Base-by-base conservation (phyloP, 2,329 filamentous ascomycete genomes). In the Aspergillus pseudoviridinutans region DNA sequence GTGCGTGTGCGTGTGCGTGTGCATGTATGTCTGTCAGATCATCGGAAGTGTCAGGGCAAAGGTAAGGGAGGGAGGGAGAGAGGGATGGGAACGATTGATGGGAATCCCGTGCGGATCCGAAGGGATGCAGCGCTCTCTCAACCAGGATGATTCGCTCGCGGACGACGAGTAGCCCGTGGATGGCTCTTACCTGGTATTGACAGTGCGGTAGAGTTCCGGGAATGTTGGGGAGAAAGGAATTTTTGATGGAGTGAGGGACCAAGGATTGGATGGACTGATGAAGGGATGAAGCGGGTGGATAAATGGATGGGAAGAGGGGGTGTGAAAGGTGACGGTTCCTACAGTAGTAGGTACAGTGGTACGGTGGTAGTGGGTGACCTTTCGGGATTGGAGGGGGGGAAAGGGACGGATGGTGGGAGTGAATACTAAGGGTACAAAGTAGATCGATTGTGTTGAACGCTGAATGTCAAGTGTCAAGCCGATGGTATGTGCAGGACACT, bases 231-330 rank as follows among this genome's bases (percentile, higher is more conserved):
- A 35, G 49, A 17, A 24, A 46, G 44, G 53, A 55, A 55, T 17
- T 38, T 35, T 7, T 17, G 32, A 55, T 53, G 50, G 44, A 53
- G 55, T 12, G 44, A 54, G 53, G 38, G 41, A 50, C 49, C 49
- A 53, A 56, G 24, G 50, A 44, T 32, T 20, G 50, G 44, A 47
- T 28, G 32, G 32, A 52, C 24, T 38, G 46, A 50, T 24, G n/a
- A 55, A 51, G 35, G 17, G 32, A 35, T 38, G 5, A 28, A 41
- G 22, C 3, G 32, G 29, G 38, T 35, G 29, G 29, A 51, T 22
- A 38, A 22, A 27, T 32, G 49, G 49, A 51, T 51, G 29, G 32
- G 20, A 54, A 59, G 49, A 32, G 22, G 42, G 22, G 42, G 42
- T 20, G 29, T 20, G 7, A 20, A 22, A 44, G n/a, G 42, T 46